These are phyloP conservation scores for Narthecium ossifragum DNA, from an alignment of 106 monocot genomes.

Conservation along the genomic window DNA sequence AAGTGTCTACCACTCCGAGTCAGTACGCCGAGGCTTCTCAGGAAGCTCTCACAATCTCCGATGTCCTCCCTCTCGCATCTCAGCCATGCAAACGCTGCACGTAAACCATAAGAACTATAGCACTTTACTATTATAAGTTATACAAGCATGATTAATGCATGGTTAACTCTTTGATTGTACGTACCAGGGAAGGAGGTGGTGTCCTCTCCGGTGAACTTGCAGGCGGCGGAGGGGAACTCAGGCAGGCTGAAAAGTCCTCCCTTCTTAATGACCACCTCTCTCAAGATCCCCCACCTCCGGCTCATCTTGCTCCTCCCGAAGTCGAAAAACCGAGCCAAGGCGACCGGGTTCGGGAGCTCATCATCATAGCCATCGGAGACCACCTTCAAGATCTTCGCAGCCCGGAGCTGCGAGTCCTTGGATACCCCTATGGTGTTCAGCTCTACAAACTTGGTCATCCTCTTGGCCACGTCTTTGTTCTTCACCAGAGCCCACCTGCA, in stretches of 20 bases:
- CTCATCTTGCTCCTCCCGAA: not conserved
- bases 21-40: not conserved
- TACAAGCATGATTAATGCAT: not conserved
- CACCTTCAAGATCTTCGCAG: not conserved
- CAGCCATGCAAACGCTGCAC: not conserved
- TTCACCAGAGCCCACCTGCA: conserved; percentile 22
- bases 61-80: not conserved
- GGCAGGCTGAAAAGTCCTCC: not conserved
- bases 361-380: not conserved
- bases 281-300: not conserved
- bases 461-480: conserved; percentile 8
- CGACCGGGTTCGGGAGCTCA: not conserved
- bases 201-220: not conserved
- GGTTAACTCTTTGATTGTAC: not conserved
- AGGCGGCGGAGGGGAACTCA: not conserved
- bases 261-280: not conserved
- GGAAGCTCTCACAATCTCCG: not conserved
- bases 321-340: too few relatives aligned
- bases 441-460: conserved; percentile 8
- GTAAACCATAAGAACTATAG: not conserved
- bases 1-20: not conserved
- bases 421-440: conserved; percentile 13
- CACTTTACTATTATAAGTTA: not conserved
- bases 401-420: conserved; percentile 11
- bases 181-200: not conserved